A percentile compares a stretch with the other conserved stretches of the same genome.
These are phyloP conservation scores for Phytophthora ohioensis DNA, from an alignment of 352 stramenopile genomes.

Conservation along the genomic window DNA sequence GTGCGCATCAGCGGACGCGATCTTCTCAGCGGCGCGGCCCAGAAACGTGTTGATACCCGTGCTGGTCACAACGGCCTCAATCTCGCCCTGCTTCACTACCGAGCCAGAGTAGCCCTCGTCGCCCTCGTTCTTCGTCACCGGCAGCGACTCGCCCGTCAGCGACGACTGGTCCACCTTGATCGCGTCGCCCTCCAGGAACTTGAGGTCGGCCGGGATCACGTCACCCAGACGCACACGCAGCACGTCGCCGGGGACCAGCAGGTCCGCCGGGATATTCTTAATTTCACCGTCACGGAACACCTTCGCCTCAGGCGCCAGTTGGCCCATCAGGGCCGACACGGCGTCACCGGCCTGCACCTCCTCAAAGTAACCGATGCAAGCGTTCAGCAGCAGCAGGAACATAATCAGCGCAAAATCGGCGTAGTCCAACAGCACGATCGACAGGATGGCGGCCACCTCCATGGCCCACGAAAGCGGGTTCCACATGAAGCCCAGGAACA, in stretches of 20 bases:
- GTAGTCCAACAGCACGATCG: conserved; percentile 84
- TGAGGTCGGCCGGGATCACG: conserved; percentile 92
- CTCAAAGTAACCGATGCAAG: conserved; percentile 84
- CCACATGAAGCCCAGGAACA: conserved; percentile 87
- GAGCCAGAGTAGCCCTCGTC: conserved; percentile 87
- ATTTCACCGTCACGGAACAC: conserved; percentile 86
- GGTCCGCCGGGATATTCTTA: conserved; percentile 68
- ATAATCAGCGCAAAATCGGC: conserved; percentile 78
- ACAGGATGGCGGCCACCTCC: conserved; percentile 75
- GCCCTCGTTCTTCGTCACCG: conserved; percentile 87
- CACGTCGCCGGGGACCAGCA: conserved; percentile 78
- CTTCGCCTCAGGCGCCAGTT: conserved; percentile 86
- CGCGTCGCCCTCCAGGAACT: conserved; percentile 81
- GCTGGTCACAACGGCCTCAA: conserved; percentile 89
- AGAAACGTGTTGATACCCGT: conserved; percentile 94
- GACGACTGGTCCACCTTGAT: conserved; percentile 93
- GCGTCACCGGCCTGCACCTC: conserved; percentile 89
- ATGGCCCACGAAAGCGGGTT: conserved; percentile 88
- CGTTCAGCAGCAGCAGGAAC: conserved; percentile 76
- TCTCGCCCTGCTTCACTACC: conserved; percentile 90
- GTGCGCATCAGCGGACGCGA: conserved; percentile 75
- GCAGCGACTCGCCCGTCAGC: conserved; percentile 94
- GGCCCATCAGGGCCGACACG: conserved; percentile 90
- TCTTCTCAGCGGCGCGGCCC: conserved; percentile 86
- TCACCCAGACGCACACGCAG: conserved; percentile 89